Conservation (phyloP, 2,329 filamentous ascomycete genomes). For the Nemania sp. region DNA sequence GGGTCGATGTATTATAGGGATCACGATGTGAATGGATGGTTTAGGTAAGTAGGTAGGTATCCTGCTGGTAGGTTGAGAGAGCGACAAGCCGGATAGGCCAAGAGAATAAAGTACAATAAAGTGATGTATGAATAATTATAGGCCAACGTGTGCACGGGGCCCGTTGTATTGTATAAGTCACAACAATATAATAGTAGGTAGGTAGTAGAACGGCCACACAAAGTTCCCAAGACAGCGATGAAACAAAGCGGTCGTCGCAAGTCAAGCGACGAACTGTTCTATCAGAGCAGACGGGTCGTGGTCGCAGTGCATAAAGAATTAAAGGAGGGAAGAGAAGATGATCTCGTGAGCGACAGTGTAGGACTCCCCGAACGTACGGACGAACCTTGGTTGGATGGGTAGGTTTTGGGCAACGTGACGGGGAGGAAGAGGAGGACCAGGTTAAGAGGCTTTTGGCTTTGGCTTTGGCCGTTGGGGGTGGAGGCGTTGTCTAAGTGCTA, state of each 20-base stretch:
- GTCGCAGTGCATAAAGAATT: not conserved
- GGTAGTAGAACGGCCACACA: no score
- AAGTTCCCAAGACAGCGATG: not conserved
- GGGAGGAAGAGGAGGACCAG: not conserved
- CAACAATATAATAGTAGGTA: no score
- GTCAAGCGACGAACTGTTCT: conserved; percentile 10
- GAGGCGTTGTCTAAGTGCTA: no score
- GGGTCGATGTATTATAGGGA: not conserved
- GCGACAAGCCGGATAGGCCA: conserved; percentile 11
- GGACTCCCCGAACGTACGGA: not conserved
- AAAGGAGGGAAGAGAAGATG: conserved; percentile 3
- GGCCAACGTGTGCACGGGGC: not conserved
- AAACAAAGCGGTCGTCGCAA: not conserved
- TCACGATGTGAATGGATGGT: not conserved
- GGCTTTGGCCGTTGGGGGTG: no score
- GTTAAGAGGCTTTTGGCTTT: no score
- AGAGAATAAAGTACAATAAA: not conserved
- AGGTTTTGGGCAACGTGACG: not conserved
- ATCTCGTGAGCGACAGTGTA: conserved; percentile 12
- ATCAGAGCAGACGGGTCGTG: conserved; percentile 8
- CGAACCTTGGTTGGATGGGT: not conserved
- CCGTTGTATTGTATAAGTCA: no score
- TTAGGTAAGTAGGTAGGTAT: no score
- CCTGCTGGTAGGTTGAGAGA: conserved; percentile 2
- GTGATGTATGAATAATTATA: not conserved